These are phyloP conservation scores for Acacia confusa DNA, from an alignment of 306 rosid genomes.

Conservation along the genomic window DNA sequence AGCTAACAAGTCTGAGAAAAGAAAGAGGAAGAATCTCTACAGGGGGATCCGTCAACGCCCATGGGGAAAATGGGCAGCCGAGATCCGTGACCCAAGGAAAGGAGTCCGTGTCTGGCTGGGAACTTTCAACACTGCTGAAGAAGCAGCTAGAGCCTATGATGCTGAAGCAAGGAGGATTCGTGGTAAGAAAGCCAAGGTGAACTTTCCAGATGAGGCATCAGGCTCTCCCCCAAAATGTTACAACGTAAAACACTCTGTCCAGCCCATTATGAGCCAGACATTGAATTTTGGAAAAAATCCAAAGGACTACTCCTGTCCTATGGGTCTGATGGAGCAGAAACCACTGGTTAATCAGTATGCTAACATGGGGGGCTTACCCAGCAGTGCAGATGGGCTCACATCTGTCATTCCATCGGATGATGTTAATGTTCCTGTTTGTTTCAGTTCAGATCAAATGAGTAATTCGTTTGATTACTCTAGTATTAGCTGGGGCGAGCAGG, in stretches of 20 bases:
- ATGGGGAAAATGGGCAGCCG: slow-evolving; percentile 99
- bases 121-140: slow-evolving; percentile 90
- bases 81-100: slow-evolving; percentile 90
- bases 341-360: slow-evolving; percentile 48
- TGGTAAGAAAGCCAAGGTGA: slow-evolving; percentile 88
- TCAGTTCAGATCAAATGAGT: slow-evolving; percentile 76
- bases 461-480: slow-evolving; percentile 70
- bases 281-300: slow-evolving; percentile 34
- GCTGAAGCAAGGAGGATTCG: slow-evolving; percentile 87
- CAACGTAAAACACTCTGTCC: slow-evolving; percentile 38
- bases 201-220: slow-evolving; percentile 71
- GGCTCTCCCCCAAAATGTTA: slow-evolving; percentile 38
- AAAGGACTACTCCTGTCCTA: slow-evolving; percentile 36
- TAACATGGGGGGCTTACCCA: slow-evolving; percentile 40
- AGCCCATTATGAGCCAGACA: slow-evolving; percentile 43
- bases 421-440: slow-evolving; percentile 35
- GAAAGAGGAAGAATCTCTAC: slow-evolving; percentile 77
- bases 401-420: slow-evolving; percentile 38
- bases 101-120: slow-evolving; percentile 96
- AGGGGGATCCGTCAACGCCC: slow-evolving; percentile 93
- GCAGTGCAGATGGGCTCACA: slow-evolving; percentile 40
- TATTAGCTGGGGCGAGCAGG: slow-evolving; percentile 61
- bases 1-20: slow-evolving; percentile 63
- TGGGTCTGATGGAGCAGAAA: slow-evolving; percentile 65
- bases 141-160: slow-evolving; percentile 94